These are phyloP conservation scores for Zygosaccharomyces pseudobailii DNA, from an alignment of 1,139 yeast species.

Conservation along the genomic window DNA sequence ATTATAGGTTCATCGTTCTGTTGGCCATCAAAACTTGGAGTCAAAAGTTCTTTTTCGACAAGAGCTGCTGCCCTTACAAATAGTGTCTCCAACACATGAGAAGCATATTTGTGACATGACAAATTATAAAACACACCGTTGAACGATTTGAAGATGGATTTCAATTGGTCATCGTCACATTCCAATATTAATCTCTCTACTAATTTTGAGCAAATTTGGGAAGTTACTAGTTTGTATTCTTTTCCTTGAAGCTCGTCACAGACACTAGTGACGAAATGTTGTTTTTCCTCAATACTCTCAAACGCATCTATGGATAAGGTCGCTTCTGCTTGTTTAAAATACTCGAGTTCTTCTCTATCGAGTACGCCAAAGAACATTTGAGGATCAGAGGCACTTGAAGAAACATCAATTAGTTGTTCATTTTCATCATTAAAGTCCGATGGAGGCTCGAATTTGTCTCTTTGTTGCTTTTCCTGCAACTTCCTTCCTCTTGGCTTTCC, in stretches of 20 bases:
- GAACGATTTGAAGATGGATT: slow-evolving; percentile 60
- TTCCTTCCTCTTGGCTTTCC: slow-evolving; percentile 67
- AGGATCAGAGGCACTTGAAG: slow-evolving; percentile 18
- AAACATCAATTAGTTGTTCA: slow-evolving; percentile 3
- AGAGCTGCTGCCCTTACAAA: slow-evolving; percentile 71
- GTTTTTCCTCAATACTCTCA: slow-evolving; percentile 65
- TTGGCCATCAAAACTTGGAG: slow-evolving; percentile 38
- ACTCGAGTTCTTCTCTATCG: slow-evolving; percentile 77
- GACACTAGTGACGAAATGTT: slow-evolving; percentile 68
- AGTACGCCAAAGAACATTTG: slow-evolving; percentile 78
- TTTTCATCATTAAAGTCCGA: slow-evolving; percentile 12
- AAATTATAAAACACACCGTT: slow-evolving; percentile 69
- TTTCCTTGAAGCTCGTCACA: slow-evolving; percentile 85
- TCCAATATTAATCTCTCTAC: slow-evolving; percentile 78
- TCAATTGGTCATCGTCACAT: slow-evolving; percentile 61
- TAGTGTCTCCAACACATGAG: slow-evolving; percentile 88
- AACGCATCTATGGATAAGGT: slow-evolving; percentile 79
- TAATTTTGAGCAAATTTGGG: slow-evolving; percentile 89
- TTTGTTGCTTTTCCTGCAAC: slow-evolving; percentile 41
- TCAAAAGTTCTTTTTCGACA: slow-evolving; percentile 63
- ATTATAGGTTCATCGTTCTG: slow-evolving; percentile 41
- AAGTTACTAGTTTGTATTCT: slow-evolving; percentile 86
- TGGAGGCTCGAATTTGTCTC: slow-evolving; percentile 26
- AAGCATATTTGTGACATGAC: slow-evolving; percentile 83
- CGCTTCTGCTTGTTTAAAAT: slow-evolving; percentile 88